Evolutionary conservation across 2,329 filamentous ascomycete species (phyloP), one percentile per base, ranked within the genome.

Genomic region (Metarhizium anisopliae): DNA sequence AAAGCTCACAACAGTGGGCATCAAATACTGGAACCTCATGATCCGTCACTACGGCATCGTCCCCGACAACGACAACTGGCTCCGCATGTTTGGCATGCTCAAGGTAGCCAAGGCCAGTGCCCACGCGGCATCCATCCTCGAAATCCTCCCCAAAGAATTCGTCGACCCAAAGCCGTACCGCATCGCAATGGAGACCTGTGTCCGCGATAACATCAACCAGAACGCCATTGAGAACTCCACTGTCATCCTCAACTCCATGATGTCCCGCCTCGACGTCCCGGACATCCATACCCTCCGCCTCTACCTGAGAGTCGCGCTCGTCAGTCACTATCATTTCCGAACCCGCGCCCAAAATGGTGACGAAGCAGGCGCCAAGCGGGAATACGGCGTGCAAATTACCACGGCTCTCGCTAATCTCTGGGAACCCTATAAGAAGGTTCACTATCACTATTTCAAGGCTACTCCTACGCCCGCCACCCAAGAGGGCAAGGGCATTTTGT

Each of bases 11-110:
- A 77, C 79, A 14, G 71, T 81, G n/a, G 87, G 84, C n/a, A 71
- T 80, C 53, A 78, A 78, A 36, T 97, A 96, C 70, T 97, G 92
- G 92, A 75, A 86, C 18, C 66, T 86, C 6, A 74, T 96, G 56
- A 88, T 86, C 6, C 68, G 75, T 2, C 70, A 77, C 13, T 78
- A 83, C 67, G 71, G 72, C n/a, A 72, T 96, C 57, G 66, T 74
- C 2, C 91, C 93, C 0, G 92, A 96, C 67, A 64, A 74, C 8
- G 78, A 85, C 59, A 91, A 90, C 66, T 87, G 85, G 72, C 76
- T 84, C 60, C 75, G 77, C 60, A 85, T 90, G 63, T 76, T 96
- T 16, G 80, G 82, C 54, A 70, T 89, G 47, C 78, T 94, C 40
- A 82, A 84, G 53, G 68, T 79, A 38, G 83, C 81, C 47, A 85